Evolutionary conservation across 2,329 filamentous ascomycete species (phyloP).

Genomic region (Rachicladosporium sp.): DNA sequence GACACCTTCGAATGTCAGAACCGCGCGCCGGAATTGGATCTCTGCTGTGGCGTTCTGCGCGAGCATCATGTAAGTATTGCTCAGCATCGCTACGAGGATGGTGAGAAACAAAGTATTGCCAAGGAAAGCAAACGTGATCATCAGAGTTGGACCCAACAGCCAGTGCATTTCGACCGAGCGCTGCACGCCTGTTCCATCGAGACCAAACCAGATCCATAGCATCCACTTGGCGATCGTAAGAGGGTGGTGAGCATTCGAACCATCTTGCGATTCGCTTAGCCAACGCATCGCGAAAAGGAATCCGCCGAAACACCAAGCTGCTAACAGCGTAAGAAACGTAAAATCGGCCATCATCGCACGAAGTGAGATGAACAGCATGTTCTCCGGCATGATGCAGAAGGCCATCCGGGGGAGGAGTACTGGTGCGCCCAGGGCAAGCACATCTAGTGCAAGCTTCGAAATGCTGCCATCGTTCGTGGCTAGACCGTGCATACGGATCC

Average conservation of each 20-base stretch:
- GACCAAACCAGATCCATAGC: constrained; percentile 85
- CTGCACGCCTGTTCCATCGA: constrained; percentile 54
- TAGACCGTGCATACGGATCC: constrained; percentile 55
- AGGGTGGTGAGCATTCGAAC: constrained; percentile 26
- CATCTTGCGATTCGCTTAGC: constrained; percentile 51
- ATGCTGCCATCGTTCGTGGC: constrained; percentile 28
- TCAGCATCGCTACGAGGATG: constrained; percentile 75
- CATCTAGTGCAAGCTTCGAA: constrained; percentile 49
- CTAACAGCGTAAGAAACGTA: constrained; percentile 60
- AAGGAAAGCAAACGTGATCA: constrained; percentile 74
- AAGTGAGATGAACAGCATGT: constrained; percentile 69
- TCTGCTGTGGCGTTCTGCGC: constrained; percentile 67
- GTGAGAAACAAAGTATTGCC: constrained; percentile 84
- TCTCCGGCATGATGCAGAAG: constrained; percentile 73
- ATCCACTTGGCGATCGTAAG: constrained; percentile 79
- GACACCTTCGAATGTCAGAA: constrained; percentile 73
- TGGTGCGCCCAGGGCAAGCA: constrained; percentile 67
- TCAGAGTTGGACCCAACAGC: constrained; percentile 65
- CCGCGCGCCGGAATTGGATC: constrained; percentile 69
- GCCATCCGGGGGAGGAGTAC: constrained; percentile 67
- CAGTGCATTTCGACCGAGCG: constrained; percentile 59
- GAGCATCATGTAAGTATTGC: constrained; percentile 71
- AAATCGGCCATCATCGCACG: constrained; percentile 81
- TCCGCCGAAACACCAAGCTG: constrained; percentile 72
- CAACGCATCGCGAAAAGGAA: constrained; percentile 69